These are phyloP conservation scores for Terana coerulea DNA, from an alignment of 768 basidiomycete genomes.

Conservation along the genomic window DNA sequence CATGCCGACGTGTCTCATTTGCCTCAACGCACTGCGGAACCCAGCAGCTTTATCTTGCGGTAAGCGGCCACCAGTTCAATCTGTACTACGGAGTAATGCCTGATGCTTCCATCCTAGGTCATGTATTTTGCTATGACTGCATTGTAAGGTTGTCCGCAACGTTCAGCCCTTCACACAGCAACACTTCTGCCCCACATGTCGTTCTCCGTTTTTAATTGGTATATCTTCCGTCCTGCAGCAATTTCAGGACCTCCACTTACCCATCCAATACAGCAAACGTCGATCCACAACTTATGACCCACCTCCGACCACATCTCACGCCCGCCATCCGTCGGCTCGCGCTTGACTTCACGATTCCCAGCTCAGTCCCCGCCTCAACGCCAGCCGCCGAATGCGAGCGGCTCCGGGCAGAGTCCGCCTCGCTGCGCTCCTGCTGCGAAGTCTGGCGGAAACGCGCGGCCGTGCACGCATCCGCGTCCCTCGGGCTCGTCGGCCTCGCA, in stretches of 20 bases:
- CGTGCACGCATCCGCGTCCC: constrained; percentile 27
- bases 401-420: constrained; percentile 26
- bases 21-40: constrained; percentile 47
- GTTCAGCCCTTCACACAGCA: constrained; percentile 41
- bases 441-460: constrained; percentile 32
- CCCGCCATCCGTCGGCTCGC: constrained; percentile 57
- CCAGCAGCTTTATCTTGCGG: constrained; percentile 66
- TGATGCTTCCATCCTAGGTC: constrained; percentile 36
- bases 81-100: too few relatives aligned
- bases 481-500: constrained; percentile 30
- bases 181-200: constrained; percentile 58
- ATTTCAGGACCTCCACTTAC: too few relatives aligned
- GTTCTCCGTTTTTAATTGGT: constrained; percentile 54
- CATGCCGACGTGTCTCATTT: constrained; percentile 59
- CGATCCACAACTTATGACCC: constrained; percentile 46
- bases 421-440: constrained; percentile 23
- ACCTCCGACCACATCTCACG: constrained; percentile 53
- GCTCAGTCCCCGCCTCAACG: constrained; percentile 2
- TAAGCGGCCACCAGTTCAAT: constrained; percentile 30
- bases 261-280: constrained; percentile 45
- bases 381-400: constrained; percentile 17
- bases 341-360: constrained; percentile 36
- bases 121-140: constrained; percentile 63
- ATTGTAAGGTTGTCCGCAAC: constrained; percentile 48
- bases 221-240: too few relatives aligned